These are phyloP conservation scores for Penicillium daleae DNA, from an alignment of 495 filamentous ascomycete genomes.

Conservation along the genomic window DNA sequence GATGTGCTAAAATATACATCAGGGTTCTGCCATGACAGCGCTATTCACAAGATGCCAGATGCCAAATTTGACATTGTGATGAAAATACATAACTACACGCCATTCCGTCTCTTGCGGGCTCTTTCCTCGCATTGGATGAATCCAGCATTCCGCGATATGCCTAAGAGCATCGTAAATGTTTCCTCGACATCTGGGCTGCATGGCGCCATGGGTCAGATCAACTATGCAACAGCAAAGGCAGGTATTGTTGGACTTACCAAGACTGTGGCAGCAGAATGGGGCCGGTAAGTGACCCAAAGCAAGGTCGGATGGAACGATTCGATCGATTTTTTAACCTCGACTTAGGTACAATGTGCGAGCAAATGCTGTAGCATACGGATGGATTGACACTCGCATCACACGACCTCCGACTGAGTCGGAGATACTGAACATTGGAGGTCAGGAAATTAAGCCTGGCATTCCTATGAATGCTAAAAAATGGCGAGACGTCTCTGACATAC, in stretches of 20 bases:
- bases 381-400: constrained; percentile 68
- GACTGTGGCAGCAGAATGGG: constrained; percentile 80
- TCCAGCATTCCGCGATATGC: constrained; percentile 63
- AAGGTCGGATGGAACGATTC: not conserved
- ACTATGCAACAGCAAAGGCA: constrained; percentile 73
- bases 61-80: constrained; percentile 79
- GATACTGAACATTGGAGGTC: constrained; percentile 62
- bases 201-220: constrained; percentile 74
- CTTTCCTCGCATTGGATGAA: constrained; percentile 68
- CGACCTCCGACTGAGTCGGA: constrained; percentile 67
- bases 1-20: not conserved
- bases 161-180: constrained; percentile 72
- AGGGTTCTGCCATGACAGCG: constrained; percentile 57
- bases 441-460: constrained; percentile 34
- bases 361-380: constrained; percentile 73
- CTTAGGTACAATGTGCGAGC: constrained; percentile 67
- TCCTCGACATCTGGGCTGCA: constrained; percentile 68
- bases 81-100: constrained; percentile 69
- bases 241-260: constrained; percentile 72
- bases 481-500: constrained; percentile 59
- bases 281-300: constrained; percentile 44
- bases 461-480: constrained; percentile 28
- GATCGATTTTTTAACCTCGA: not conserved
- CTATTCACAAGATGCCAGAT: constrained; percentile 79
- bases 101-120: constrained; percentile 70